Conservation (phyloP, 2,329 filamentous ascomycete genomes). For the Aureobasidium melanogenum region DNA sequence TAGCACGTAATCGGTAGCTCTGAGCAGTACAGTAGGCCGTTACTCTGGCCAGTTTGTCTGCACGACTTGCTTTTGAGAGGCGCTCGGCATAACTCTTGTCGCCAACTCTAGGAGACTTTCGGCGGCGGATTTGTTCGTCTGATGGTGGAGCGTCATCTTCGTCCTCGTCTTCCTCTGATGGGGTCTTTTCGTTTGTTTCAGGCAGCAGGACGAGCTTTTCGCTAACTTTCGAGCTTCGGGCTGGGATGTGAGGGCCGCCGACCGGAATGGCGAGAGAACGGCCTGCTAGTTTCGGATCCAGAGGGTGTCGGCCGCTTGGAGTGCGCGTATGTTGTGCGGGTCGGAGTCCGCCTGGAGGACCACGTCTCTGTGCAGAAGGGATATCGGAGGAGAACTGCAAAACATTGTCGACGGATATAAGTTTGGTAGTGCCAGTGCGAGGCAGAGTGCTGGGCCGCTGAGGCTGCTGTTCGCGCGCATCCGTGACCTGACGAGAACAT, state of each 20-base stretch:
- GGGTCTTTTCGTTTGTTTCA: slow-evolving; percentile 54
- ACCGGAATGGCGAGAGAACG: slow-evolving; percentile 41
- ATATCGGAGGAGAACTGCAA: slow-evolving; percentile 91
- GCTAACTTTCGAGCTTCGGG: slow-evolving; percentile 85
- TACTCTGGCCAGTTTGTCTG: slow-evolving; percentile 66
- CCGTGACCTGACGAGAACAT: slow-evolving; percentile 41
- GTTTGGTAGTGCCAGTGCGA: slow-evolving; percentile 47
- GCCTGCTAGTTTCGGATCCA: slow-evolving; percentile 47
- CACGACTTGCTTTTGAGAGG: slow-evolving; percentile 73
- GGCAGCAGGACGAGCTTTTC: slow-evolving; percentile 95
- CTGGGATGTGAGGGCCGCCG: slow-evolving; percentile 51
- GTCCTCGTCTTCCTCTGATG: slow-evolving; percentile 30
- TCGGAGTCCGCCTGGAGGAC: slow-evolving; percentile 48
- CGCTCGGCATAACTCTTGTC: slow-evolving; percentile 92
- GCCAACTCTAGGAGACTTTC: slow-evolving; percentile 49
- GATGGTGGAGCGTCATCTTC: slow-evolving; percentile 49
- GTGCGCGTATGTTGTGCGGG: slow-evolving; percentile 40
- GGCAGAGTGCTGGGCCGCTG: slow-evolving; percentile 28
- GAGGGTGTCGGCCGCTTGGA: slow-evolving; percentile 42
- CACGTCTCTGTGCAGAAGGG: slow-evolving; percentile 82
- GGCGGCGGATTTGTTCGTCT: slow-evolving; percentile 59
- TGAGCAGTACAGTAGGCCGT: slow-evolving; percentile 96
- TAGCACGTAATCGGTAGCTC: slow-evolving; percentile 78
- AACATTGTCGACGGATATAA: slow-evolving; percentile 87
- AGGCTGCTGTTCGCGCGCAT: slow-evolving; percentile 40